Conservation (phyloP, 768 basidiomycete genomes). For the Harrya chromipes region DNA sequence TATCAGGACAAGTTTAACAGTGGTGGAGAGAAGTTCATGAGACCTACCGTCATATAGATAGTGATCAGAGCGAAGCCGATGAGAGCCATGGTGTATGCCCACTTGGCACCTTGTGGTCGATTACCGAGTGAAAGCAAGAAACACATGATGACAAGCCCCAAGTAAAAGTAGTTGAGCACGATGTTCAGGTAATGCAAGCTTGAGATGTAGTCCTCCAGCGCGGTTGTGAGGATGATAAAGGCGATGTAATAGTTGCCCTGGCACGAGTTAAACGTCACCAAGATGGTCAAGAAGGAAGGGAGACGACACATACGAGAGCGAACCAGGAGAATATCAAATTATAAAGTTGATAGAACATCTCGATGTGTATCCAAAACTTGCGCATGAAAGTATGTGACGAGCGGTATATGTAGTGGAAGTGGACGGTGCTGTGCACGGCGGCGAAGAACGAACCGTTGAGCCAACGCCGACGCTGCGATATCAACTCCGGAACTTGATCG, state of each 20-base stretch:
- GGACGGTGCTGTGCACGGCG: conserved; percentile 84
- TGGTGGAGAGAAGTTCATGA: background rate
- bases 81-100: conserved; percentile 82
- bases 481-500: conserved; percentile 90
- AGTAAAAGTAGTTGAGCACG: conserved; percentile 82
- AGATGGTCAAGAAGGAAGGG: background rate
- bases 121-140: conserved; percentile 89
- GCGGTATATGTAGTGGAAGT: conserved; percentile 95
- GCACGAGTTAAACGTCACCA: background rate
- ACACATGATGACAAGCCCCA: conserved; percentile 83
- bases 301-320: conserved; percentile 51
- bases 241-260: conserved; percentile 92
- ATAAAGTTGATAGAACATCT: conserved; percentile 87
- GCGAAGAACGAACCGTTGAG: conserved; percentile 99
- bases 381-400: conserved; percentile 77
- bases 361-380: conserved; percentile 94
- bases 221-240: conserved; percentile 70
- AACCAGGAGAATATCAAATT: conserved; percentile 95
- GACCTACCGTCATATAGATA: conserved; percentile 88
- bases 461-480: conserved; percentile 95
- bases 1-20: conserved; percentile 4
- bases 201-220: conserved; percentile 62
- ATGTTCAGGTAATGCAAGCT: conserved; percentile 73
- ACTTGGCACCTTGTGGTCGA: conserved; percentile 86
- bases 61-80: conserved; percentile 89